A percentile compares a stretch with the other conserved stretches of the same genome.
phyloP scores from a whole-genome alignment of 2,329 filamentous ascomycete species.

The Fusarium fracticaudum region DNA sequence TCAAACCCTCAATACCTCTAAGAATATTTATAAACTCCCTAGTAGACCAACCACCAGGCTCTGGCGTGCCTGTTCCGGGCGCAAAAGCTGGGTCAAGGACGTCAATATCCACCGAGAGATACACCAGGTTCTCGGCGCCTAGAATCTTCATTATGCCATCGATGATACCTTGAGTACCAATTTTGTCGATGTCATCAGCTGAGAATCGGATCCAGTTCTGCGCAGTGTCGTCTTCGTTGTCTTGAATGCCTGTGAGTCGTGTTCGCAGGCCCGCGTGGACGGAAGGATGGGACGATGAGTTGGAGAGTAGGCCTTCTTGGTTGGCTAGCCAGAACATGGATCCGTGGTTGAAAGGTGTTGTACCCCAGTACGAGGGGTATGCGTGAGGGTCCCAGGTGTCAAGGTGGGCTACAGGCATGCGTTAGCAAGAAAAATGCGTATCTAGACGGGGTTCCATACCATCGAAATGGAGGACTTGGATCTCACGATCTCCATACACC shows the following conservation, averaged over 20 bases:
- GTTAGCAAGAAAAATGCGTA: neutral
- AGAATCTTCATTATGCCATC: conserved; percentile 75
- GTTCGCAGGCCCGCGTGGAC: conserved; percentile 88
- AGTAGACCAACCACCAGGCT: conserved; percentile 91
- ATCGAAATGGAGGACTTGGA: conserved; percentile 80
- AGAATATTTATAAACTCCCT: conserved; percentile 86
- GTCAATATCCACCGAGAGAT: conserved; percentile 84
- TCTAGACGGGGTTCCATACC: conserved; percentile 22
- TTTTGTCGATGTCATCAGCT: conserved; percentile 86
- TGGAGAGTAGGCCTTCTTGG: conserved; percentile 80
- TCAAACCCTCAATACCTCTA: conserved; percentile 81
- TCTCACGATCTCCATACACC: conserved; percentile 64
- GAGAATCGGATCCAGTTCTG: conserved; percentile 84
- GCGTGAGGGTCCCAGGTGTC: conserved; percentile 87
- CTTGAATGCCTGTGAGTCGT: conserved; percentile 71
- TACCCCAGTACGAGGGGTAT: conserved; percentile 79
- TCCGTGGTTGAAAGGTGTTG: conserved; percentile 79
- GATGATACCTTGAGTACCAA: conserved; percentile 77
- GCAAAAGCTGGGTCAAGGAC: conserved; percentile 75
- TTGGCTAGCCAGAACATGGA: conserved; percentile 92
- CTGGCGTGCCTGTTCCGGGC: conserved; percentile 86
- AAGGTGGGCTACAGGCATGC: conserved; percentile 62
- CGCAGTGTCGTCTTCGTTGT: conserved; percentile 75
- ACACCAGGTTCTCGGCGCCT: conserved; percentile 82
- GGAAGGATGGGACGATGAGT: conserved; percentile 72